A percentile compares a stretch with the other conserved stretches of the same genome.
Evolutionary conservation across 192 early-diverging fungal genomes (phyloP).

Genomic region (Backusella tarrabulga): DNA sequence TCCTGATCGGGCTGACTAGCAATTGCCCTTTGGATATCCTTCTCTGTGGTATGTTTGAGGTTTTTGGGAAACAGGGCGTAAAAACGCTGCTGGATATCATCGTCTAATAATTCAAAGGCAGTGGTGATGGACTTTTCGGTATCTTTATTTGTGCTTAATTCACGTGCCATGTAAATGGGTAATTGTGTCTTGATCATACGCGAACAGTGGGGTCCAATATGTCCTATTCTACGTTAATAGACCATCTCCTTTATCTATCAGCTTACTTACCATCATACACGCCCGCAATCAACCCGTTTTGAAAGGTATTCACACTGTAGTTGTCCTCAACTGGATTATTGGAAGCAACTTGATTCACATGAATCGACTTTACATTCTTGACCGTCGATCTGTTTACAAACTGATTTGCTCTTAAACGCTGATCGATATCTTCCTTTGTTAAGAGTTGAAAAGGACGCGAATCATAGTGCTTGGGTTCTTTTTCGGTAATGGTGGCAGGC

Average conservation of each 20-base stretch:
- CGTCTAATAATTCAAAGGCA: slow-evolving; percentile 47
- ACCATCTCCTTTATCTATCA: background rate
- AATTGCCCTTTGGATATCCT: slow-evolving; percentile 12
- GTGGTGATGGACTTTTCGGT: slow-evolving; percentile 39
- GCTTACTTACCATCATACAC: slow-evolving; percentile 48
- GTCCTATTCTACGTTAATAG: slow-evolving; percentile 20
- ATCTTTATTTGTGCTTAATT: slow-evolving; percentile 35
- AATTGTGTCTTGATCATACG: slow-evolving; percentile 45
- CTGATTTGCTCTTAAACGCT: slow-evolving; percentile 19
- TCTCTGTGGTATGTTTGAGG: slow-evolving; percentile 37
- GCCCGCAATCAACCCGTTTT: slow-evolving; percentile 46
- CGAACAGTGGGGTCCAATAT: slow-evolving; percentile 50
- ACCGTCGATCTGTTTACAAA: slow-evolving; percentile 20
- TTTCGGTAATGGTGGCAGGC: background rate
- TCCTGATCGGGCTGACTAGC: slow-evolving; percentile 21
- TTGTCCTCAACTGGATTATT: slow-evolving; percentile 56
- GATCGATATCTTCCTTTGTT: slow-evolving; percentile 15
- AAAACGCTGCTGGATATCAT: slow-evolving; percentile 41
- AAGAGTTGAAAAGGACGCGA: slow-evolving; percentile 21
- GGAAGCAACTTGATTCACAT: slow-evolving; percentile 47
- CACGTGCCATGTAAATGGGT: slow-evolving; percentile 41
- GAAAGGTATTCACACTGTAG: slow-evolving; percentile 37
- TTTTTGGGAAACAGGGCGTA: slow-evolving; percentile 39
- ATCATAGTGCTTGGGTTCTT: background rate
- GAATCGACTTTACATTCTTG: slow-evolving; percentile 40